Conservation (phyloP, 2,329 filamentous ascomycete species). For the Sordariomycetes sp. region DNA sequence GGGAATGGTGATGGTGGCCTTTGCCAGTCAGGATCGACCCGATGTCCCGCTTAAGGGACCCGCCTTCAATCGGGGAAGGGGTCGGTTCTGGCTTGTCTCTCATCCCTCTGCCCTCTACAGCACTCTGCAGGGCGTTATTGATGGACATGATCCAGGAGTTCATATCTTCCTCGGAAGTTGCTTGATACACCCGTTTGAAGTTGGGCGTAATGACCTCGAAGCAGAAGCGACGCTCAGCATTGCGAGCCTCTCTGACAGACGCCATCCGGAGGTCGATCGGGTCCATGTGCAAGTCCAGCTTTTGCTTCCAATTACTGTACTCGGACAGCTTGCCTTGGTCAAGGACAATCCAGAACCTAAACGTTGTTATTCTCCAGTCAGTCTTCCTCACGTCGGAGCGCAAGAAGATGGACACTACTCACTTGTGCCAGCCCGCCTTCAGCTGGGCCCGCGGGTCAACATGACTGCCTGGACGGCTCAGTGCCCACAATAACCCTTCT, state of each 20-base stretch:
- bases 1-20: slow-evolving; percentile 57
- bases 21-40: slow-evolving; percentile 90
- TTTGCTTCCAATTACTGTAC: slow-evolving; percentile 99
- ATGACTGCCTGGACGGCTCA: slow-evolving; percentile 86
- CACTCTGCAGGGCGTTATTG: slow-evolving; percentile 94
- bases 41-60: slow-evolving; percentile 64
- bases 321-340: slow-evolving; percentile 95
- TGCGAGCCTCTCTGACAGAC: slow-evolving; percentile 89
- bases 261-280: slow-evolving; percentile 96
- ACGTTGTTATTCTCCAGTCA: neutral
- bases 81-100: slow-evolving; percentile 33
- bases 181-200: slow-evolving; percentile 93
- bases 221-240: slow-evolving; percentile 89
- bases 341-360: slow-evolving; percentile 93
- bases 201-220: slow-evolving; percentile 98
- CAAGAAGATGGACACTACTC: slow-evolving; percentile 25
- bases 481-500: slow-evolving; percentile 88
- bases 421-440: slow-evolving; percentile 99
- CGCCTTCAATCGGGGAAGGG: slow-evolving; percentile 3
- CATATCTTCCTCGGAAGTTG: slow-evolving; percentile 97
- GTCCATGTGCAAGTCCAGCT: slow-evolving; percentile 91
- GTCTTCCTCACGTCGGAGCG: neutral
- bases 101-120: slow-evolving; percentile 70
- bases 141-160: slow-evolving; percentile 91
- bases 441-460: slow-evolving; percentile 80